Evolutionary conservation across 345 rosid genomes (phyloP), one percentile per base, ranked within the genome.

Genomic region (Ceriops zippeliana): DNA sequence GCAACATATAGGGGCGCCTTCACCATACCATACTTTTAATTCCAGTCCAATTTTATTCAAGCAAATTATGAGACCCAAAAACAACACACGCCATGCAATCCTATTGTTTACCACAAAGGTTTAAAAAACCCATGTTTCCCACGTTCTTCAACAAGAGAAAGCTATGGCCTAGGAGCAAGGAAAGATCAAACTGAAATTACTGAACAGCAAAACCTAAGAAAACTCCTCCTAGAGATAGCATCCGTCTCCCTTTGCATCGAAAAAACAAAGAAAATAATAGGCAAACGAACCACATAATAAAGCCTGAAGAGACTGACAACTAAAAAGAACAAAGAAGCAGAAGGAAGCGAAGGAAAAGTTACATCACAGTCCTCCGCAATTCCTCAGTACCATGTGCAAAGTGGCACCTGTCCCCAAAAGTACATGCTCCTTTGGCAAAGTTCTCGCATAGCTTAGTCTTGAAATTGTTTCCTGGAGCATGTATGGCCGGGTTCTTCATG

Each of bases 361-460:
- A 76, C 72, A 76, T 72, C 54, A 31, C 73, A 1, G 54, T 28
- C 30, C 61, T 73, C 53, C 93, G 88, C 72, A 93, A 66, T 78
- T 93, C 96, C 4, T 87, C 88, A 0, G 81, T 77, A 66, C 98
- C 98, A 32, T 93, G 97, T 0, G 98, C 98, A 69, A 93, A 93
- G 79, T 93, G 96, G 77, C 98, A 89, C 70, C 92, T 77, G 24
- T 89, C 92, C 7, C 97, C 98, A n/a, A 82, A 89, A 22, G 93
- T 87, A 74, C 97, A 93, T 26, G 84, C 78, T 42, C 98, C 98
- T 78, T 87, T 83, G 7, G 80, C 20, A 66, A 86, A 93, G 66
- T 82, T 93, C 20, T 85, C 98, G 26, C 98, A 93, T 0, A 93
- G 68, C 79, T 87, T 91, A 0, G 97, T 93, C 89, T 89, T 93